These are phyloP conservation scores for Dactylorhiza incarnata DNA, from an alignment of 106 monocot genomes.

Conservation along the genomic window DNA sequence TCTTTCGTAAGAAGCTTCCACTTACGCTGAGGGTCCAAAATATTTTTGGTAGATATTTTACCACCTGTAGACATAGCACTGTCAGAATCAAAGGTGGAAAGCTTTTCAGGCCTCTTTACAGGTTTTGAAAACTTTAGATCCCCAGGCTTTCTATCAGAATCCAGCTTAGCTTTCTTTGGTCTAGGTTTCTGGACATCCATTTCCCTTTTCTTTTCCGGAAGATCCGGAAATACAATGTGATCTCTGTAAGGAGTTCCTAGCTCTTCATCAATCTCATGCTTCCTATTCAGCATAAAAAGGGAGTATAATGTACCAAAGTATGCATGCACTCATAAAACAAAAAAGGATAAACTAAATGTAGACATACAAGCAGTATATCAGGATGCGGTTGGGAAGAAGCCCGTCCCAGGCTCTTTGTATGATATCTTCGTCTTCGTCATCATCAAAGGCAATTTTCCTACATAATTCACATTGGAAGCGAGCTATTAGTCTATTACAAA, in stretches of 20 bases:
- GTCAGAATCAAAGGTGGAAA: neutral
- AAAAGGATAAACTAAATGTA: neutral
- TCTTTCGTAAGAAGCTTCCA: conserved; percentile 5
- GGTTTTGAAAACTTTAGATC: neutral
- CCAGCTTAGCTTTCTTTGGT: conserved; percentile 16
- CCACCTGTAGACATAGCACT: conserved; percentile 2
- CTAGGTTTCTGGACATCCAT: conserved; percentile 10
- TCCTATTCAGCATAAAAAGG: conserved; percentile 18
- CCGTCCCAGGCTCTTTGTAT: conserved; percentile 70
- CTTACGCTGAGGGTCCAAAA: conserved; percentile 2
- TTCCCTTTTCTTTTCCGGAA: conserved; percentile 18
- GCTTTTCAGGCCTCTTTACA: neutral
- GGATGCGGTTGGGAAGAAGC: conserved; percentile 64
- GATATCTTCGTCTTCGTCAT: conserved; percentile 30
- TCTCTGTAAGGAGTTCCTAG: conserved; percentile 59
- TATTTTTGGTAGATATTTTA: conserved; percentile 4
- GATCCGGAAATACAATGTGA: conserved; percentile 53
- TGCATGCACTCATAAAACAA: neutral
- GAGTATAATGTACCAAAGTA: too few relatives aligned
- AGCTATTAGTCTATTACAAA: neutral
- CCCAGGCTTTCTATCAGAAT: neutral
- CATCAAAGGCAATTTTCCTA: conserved; percentile 46
- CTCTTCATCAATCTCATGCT: conserved; percentile 53
- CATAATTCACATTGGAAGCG: neutral
- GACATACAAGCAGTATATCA: conserved; percentile 81